Evolutionary conservation across 257 asterid species (phyloP).

Genomic region (Echites panduratus): DNA sequence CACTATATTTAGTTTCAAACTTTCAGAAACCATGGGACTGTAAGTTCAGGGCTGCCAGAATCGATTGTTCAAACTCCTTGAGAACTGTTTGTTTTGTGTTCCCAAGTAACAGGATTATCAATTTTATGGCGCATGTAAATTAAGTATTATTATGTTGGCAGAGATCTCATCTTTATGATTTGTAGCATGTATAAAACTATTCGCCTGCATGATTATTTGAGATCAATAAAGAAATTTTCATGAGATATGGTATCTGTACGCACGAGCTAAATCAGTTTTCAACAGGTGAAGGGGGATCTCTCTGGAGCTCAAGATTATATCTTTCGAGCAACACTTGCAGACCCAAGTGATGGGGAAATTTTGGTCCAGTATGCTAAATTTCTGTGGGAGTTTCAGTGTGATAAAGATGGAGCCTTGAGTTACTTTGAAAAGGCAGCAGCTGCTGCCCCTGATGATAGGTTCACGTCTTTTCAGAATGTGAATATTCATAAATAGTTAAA

Average conservation of each 20-base stretch:
- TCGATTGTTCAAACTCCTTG: background rate
- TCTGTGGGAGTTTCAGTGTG: slow-evolving; percentile 63
- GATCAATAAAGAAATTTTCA: background rate
- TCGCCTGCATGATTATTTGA: background rate
- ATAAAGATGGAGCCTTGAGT: slow-evolving; percentile 46
- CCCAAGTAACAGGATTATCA: background rate
- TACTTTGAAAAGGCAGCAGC: slow-evolving; percentile 55
- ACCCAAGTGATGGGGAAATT: slow-evolving; percentile 60
- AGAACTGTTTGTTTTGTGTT: background rate
- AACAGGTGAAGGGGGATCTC: slow-evolving; percentile 62
- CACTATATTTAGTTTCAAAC: too few relatives aligned
- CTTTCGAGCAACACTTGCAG: slow-evolving; percentile 51
- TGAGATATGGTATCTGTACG: background rate
- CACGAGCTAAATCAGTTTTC: slow-evolving; percentile 3
- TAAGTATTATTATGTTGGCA: too few relatives aligned
- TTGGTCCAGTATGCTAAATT: slow-evolving; percentile 54
- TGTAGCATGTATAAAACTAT: background rate
- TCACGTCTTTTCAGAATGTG: background rate
- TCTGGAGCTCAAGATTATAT: slow-evolving; percentile 66
- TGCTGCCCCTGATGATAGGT: slow-evolving; percentile 81
- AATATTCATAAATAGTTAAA: background rate
- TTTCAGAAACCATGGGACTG: too few relatives aligned
- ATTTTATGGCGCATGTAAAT: too few relatives aligned
- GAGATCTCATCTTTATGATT: background rate
- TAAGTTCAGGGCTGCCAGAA: too few relatives aligned